A percentile compares a stretch with the other conserved stretches of the same genome.
phyloP scores from a whole-genome alignment of 2,329 filamentous ascomycete genomes.

The Trichophyton benhamiae region DNA sequence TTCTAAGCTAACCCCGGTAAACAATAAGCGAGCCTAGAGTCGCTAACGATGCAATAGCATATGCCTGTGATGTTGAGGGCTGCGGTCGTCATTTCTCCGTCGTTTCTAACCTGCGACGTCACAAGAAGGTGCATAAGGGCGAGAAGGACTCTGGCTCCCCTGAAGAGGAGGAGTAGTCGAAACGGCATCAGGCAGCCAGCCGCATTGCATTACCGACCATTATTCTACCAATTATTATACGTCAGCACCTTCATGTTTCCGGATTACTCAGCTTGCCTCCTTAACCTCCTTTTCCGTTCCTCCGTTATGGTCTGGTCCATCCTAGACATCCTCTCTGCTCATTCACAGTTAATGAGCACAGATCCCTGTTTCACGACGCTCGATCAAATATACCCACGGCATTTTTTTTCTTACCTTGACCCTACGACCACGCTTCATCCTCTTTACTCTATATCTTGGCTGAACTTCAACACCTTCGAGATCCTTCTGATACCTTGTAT shows the following conservation, averaged over 20 bases:
- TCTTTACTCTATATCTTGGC: not conserved
- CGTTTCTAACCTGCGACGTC: constrained; percentile 84
- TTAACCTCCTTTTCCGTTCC: not conserved
- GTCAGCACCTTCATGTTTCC: not conserved
- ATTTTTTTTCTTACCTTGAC: not conserved
- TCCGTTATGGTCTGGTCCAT: not conserved
- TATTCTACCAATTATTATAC: not conserved
- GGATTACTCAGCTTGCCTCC: not conserved
- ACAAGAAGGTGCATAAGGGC: constrained; percentile 90
- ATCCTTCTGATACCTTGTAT: constrained; percentile 8
- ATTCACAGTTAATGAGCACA: not conserved
- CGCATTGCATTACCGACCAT: too few species aligned
- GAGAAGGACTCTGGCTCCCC: constrained; percentile 30
- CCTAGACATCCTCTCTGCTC: too few species aligned
- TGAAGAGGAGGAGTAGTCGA: constrained; percentile 30
- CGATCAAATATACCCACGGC: constrained; percentile 3
- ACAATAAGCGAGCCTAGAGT: constrained; percentile 3
- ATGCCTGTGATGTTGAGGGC: constrained; percentile 84
- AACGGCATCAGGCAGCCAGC: not conserved
- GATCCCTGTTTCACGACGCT: constrained; percentile 9
- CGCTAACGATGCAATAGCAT: constrained; percentile 45
- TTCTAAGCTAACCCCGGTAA: not conserved
- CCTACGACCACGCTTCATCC: not conserved
- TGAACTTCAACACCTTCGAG: not conserved
- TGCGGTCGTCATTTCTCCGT: constrained; percentile 95